Evolutionary conservation across 2,329 filamentous ascomycete species (phyloP), one percentile per base, ranked within the genome.

Genomic region (Fusarium vanettenii): DNA sequence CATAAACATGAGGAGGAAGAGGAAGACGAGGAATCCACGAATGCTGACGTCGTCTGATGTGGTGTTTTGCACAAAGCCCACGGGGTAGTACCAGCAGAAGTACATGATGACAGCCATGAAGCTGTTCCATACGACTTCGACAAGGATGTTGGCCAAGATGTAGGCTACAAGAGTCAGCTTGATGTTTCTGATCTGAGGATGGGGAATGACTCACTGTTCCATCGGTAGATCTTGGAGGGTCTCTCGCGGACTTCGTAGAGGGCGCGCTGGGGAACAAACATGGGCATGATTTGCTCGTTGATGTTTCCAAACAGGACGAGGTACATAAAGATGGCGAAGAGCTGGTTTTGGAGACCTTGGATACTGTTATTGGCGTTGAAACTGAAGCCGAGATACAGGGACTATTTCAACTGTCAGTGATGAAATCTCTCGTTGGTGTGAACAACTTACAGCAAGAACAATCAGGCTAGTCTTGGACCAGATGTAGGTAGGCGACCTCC

Each of bases 211-310:
- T 52, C 55, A 79, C 78, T 79, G 2, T 69, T 79, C 78, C 78
- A 79, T 20, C 77, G 77, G 79, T 93, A 93, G 0, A 91, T 87
- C 79, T 92, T 91, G 16, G 89, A 91, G 0, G 92, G 91, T 2
- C 92, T 86, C 80, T 94, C 92, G 20, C 91, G 90, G 6, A 89
- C 90, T 81, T 93, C 92, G 78, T 93, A 94, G 0, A 93, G 82
- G 1, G 89, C 85, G 35, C 92, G 89, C 76, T 93, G 91, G 0
- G 89, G 89, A 55, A 93, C 88, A 75, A 93, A 93, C 75, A 92
- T 90, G 5, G 92, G 91, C 91, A 93, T 93, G n/a, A 91, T 89
- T 71, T 92, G 89, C 69, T 91, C 87, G 6, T 88, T 87, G 37
- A 92, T 57, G 25, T 73, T 78, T 57, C 89, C 88, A 79, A 94